Base-by-base conservation (phyloP, 495 filamentous ascomycete species). In the Massariosphaeria phaeospora region DNA sequence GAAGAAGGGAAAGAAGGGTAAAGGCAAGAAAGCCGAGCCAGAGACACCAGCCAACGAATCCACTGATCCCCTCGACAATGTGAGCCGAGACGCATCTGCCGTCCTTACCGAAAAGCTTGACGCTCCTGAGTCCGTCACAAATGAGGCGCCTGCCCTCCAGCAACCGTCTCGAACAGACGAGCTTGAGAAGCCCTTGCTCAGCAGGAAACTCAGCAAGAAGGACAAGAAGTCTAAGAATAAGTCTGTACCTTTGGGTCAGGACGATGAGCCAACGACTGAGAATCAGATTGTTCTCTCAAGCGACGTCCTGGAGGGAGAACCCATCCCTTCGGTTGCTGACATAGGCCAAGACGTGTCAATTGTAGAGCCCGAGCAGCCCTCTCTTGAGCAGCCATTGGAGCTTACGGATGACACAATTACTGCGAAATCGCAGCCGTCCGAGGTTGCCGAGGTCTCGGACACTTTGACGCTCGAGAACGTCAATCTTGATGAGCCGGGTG, bases 171-270 rank as follows among this genome's bases (percentile, higher is more conserved):
- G 40, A 43, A 8, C 27, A 18, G 15, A 46, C 10, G 47, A 48
- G 7, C 21, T 31, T 15, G 52, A 57, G 33, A 56, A 56, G 34
- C 52, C 42, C 12, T 23, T 20, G 17, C 30, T 62, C 15, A 48
- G 25, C 25, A 52, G 57, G 18, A 55, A 50, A 26, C 20, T 30
- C 15, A 58, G 47, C 41, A 62, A 62, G 34, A 62, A 62, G 31
- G 53, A 55, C 11, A 65, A 65, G 44, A 65, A 62, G 35, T 34
- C 47, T 10, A 65, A 65, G 43, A 63, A 61, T 41, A 63, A 57
- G 45, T 40, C 60, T 24, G 29, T 40, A 41, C 43, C 38, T 6
- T 11, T 42, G 9, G 20, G 34, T 9, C 34, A 35, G 35, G 20
- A 52, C 9, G 52, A 55, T 20, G 38, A 45, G 17, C 20, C 57